These are phyloP conservation scores for Diaporthe ilicicola DNA, from an alignment of 2,329 filamentous ascomycete genomes.

Conservation along the genomic window DNA sequence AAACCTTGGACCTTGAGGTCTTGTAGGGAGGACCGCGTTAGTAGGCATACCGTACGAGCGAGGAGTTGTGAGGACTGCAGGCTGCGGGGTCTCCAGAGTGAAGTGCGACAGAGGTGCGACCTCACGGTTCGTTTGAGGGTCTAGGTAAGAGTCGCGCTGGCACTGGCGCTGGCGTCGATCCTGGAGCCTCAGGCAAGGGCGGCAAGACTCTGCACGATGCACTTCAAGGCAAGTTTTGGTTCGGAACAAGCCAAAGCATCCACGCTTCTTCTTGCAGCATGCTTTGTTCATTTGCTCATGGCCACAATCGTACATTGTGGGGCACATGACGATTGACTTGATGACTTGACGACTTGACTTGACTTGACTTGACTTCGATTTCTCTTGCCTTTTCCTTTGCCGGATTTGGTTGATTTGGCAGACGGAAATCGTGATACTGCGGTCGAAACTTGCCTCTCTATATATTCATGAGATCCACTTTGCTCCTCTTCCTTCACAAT, in stretches of 20 bases:
- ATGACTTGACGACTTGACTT: no score
- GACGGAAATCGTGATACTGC: background rate
- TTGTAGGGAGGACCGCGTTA: background rate
- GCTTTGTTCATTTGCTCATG: background rate
- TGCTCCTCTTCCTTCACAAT: background rate
- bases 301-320: background rate
- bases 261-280: background rate
- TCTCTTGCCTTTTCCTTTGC: background rate
- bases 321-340: background rate
- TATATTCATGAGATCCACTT: background rate
- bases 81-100: background rate
- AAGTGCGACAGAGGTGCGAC: background rate
- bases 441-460: rapidly evolving
- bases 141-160: background rate
- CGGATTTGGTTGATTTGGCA: background rate
- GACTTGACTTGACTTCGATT: no score
- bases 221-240: background rate
- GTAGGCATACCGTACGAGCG: no score
- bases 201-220: background rate
- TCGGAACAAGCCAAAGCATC: background rate
- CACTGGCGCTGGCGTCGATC: background rate
- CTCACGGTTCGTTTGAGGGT: background rate
- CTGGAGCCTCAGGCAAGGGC: no score
- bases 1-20: background rate
- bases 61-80: no score